Base-by-base conservation (phyloP, 176 grass and related monocot genomes). In the Avena atlantica region DNA sequence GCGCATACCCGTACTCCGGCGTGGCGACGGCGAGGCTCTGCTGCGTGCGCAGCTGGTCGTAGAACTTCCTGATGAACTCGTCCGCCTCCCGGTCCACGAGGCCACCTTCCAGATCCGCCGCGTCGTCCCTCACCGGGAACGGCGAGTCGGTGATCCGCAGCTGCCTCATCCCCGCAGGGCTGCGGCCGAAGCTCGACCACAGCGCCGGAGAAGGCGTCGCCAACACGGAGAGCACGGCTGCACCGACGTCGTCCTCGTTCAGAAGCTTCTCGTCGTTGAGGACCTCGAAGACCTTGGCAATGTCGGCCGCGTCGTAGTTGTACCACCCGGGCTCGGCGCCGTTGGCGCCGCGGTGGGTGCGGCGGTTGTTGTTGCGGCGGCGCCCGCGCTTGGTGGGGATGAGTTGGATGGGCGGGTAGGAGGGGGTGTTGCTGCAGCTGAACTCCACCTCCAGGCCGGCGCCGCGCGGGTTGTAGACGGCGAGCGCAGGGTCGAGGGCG, bases 111-210 rank as follows among this genome's bases (percentile, higher is more conserved):
- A 59, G 83, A n/a, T 12, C 83, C 19, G 44, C 45, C 12, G 56
- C 90, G 81, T 92, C 92, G 51, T 94, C 82, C 29, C 50, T 61
- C 2, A 91, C 0, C 6, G 85, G 88, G 86, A 93, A 96, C 50
- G 97, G 97, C 42, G 97, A 99, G 87, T 96, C 94, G 10, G 97
- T 99, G 79, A 99, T 92, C 83, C 94, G 83, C 20, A 96, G 92
- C 81, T 98, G 89, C 71, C 67, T 87, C 37, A 83, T 87, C 78
- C 75, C 60, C 65, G 83, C 87, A 4, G 97, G 90, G 69, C 92
- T 98, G 84, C 91, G 90, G 50, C 88, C 84, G 25, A 95, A 90
- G 76, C 76, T 85, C 48, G 71, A 49, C 90, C 86, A 85, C 59
- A 79, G 75, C 68, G 93, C 83, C 0, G 93, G 87, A 0, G 93